phyloP scores from a whole-genome alignment of 805 yeast species.

The Starmerella cellae region DNA sequence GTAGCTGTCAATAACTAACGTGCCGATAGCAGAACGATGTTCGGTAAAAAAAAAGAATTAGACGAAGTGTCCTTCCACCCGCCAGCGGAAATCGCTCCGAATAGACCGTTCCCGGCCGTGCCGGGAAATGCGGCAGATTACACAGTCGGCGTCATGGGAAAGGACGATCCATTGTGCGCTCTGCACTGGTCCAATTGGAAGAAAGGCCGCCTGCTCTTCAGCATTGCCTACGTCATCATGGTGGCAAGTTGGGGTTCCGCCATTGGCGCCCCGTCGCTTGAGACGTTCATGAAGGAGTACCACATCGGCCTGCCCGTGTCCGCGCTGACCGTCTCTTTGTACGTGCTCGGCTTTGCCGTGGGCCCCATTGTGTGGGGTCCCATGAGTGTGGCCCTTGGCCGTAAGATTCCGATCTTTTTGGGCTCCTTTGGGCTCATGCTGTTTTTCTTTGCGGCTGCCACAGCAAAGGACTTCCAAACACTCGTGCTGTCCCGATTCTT shows the following conservation, averaged over 20 bases:
- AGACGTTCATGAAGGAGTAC: conserved; percentile 37
- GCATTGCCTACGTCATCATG: conserved; percentile 40
- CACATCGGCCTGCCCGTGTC: conserved; percentile 57
- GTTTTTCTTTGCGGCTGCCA: conserved; percentile 62
- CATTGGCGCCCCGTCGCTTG: conserved; percentile 54
- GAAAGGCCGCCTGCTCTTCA: conserved; percentile 35
- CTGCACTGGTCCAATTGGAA: conserved; percentile 52
- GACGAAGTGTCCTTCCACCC: not conserved
- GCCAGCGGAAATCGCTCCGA: conserved; percentile 7
- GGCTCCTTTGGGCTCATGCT: conserved; percentile 44
- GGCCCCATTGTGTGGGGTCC: conserved; percentile 93
- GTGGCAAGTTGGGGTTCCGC: conserved; percentile 67
- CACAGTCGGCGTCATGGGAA: conserved; percentile 63
- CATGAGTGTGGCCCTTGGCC: conserved; percentile 62
- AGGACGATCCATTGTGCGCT: conserved; percentile 67
- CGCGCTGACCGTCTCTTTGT: conserved; percentile 62
- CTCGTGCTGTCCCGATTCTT: conserved; percentile 59
- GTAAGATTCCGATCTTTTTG: conserved; percentile 46
- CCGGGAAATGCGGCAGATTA: conserved; percentile 28
- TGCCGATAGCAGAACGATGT: too few relatives aligned
- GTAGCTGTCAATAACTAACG: too few relatives aligned
- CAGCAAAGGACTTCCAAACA: conserved; percentile 68
- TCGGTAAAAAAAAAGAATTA: not conserved
- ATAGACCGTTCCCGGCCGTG: conserved; percentile 7
- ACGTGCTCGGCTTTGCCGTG: conserved; percentile 84